Percentiles rank a stretch among this genome's conserved stretches.
These are phyloP conservation scores for Guillardia theta DNA, from an alignment of 78 protist genomes.

Conservation along the genomic window DNA sequence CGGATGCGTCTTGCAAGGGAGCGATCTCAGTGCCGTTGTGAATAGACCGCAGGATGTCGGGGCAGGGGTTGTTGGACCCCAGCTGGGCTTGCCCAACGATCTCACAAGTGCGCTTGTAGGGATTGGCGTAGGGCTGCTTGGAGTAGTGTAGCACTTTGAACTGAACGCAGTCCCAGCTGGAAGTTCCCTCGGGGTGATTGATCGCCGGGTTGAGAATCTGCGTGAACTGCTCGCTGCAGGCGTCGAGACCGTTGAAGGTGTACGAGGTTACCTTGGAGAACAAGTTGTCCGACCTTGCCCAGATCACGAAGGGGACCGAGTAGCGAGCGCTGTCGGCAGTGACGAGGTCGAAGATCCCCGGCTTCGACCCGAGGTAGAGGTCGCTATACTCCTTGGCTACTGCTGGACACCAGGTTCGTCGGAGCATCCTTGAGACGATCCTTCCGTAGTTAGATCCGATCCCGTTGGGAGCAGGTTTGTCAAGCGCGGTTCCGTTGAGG, in stretches of 20 bases:
- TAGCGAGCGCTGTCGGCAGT: not conserved
- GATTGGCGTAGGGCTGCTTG: not conserved
- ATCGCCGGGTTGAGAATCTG: not conserved
- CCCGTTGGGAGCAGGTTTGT: not conserved
- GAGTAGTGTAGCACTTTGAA: not conserved
- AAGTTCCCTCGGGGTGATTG: not conserved
- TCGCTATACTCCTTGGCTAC: not conserved
- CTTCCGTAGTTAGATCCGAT: not conserved
- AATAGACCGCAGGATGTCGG: not conserved
- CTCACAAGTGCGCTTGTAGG: not conserved
- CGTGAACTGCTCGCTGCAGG: not conserved
- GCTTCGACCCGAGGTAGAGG: not conserved
- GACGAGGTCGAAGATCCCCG: not conserved
- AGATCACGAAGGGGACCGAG: not conserved
- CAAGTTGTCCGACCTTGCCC: not conserved
- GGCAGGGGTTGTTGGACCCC: not conserved
- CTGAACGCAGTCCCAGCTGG: not conserved
- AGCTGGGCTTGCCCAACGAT: not conserved
- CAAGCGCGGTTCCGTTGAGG: not conserved
- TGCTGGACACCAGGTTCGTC: not conserved
- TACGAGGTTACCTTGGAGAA: not conserved
- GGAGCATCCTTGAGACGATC: not conserved
- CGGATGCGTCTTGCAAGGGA: not conserved
- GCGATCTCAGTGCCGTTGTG: not conserved
- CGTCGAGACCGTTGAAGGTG: not conserved